Evolutionary conservation across 192 early-diverging fungal genomes (phyloP).

Genomic region (Entrophospora sp.): DNA sequence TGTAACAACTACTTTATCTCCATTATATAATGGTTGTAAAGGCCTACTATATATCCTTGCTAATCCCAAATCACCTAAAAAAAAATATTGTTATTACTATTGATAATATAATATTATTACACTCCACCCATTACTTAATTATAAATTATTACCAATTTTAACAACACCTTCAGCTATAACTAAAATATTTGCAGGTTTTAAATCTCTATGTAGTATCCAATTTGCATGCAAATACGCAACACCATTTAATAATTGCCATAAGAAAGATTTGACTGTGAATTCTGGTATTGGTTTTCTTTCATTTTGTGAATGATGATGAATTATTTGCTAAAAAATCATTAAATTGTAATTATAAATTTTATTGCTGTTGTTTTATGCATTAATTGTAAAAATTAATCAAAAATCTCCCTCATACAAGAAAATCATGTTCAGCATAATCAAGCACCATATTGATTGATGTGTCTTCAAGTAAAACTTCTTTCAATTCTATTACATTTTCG

Average conservation of each 20-base stretch:
- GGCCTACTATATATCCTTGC: slow-evolving; percentile 58
- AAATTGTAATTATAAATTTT: slow-evolving; percentile 19
- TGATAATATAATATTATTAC: not conserved
- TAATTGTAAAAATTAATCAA: not conserved
- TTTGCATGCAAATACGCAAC: slow-evolving; percentile 55
- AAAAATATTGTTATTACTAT: slow-evolving; percentile 38
- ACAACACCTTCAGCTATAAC: slow-evolving; percentile 75
- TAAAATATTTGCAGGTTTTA: slow-evolving; percentile 58
- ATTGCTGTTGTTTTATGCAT: slow-evolving; percentile 9
- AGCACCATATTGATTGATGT: slow-evolving; percentile 94
- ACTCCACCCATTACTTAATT: not conserved
- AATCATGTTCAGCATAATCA: slow-evolving; percentile 95
- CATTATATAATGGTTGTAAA: slow-evolving; percentile 36
- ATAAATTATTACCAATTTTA: slow-evolving; percentile 76
- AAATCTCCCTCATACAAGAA: slow-evolving; percentile 46
- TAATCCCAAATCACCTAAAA: slow-evolving; percentile 62
- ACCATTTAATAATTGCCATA: slow-evolving; percentile 73
- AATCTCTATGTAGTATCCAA: slow-evolving; percentile 64
- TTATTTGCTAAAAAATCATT: slow-evolving; percentile 59
- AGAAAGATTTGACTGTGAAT: slow-evolving; percentile 75
- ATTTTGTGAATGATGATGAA: slow-evolving; percentile 77
- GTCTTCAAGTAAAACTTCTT: slow-evolving; percentile 88
- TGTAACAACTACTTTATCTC: slow-evolving; percentile 57
- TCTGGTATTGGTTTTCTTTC: slow-evolving; percentile 75
- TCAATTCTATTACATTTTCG: slow-evolving; percentile 77